Conservation (phyloP, 257 asterid genomes). For the Misopates orontium region DNA sequence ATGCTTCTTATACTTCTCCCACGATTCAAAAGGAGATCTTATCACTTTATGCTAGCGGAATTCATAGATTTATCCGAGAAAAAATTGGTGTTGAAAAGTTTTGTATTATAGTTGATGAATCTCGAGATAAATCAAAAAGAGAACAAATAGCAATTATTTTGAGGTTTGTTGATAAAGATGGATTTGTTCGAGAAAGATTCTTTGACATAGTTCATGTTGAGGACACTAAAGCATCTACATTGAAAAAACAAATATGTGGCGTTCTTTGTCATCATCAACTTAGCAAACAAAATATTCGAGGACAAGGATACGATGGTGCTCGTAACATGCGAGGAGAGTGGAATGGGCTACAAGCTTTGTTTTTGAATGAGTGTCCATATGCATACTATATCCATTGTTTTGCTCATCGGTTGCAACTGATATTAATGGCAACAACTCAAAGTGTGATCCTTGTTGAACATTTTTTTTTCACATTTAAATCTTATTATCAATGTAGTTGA, state of each 20-base stretch:
- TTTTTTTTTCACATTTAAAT: no score
- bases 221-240: not conserved
- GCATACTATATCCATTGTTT: no score
- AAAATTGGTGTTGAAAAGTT: not conserved
- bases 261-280: not conserved
- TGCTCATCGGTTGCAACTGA: no score
- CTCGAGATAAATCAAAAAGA: not conserved
- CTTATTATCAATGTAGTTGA: no score
- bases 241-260: not conserved
- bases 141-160: not conserved
- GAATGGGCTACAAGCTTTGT: no score
- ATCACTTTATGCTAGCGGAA: not conserved
- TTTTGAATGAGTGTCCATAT: no score
- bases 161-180: not conserved
- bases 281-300: not conserved
- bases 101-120: not conserved
- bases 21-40: no score
- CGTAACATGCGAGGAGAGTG: slow-evolving; percentile 3
- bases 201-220: not conserved
- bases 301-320: not conserved
- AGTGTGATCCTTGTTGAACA: no score
- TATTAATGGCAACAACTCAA: no score
- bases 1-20: no score
- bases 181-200: no score
- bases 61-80: not conserved